Percentiles rank a stretch among this genome's conserved stretches.
These are phyloP conservation scores for Smithsoniella earleae DNA, from an alignment of 163 green algal genomes.

Conservation along the genomic window DNA sequence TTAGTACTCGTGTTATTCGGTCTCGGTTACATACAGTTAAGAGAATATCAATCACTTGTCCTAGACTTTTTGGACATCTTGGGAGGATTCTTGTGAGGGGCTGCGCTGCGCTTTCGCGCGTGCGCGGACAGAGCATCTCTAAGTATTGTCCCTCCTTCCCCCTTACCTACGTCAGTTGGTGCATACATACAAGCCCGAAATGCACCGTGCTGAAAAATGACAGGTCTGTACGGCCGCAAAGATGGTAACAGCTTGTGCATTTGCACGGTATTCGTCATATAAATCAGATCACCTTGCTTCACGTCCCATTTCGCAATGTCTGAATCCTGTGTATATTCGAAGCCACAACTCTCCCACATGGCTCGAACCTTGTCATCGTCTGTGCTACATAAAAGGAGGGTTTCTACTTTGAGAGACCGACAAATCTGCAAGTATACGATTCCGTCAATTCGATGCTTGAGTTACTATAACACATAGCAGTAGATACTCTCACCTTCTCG, in stretches of 20 bases:
- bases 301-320: constrained; percentile 7
- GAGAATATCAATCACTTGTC: too few species aligned
- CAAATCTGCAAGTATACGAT: not conserved
- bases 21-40: too few species aligned
- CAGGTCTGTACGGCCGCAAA: not conserved
- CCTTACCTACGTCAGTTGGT: not conserved
- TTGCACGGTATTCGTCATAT: constrained; percentile 25
- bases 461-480: not conserved
- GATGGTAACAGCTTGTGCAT: constrained; percentile 21
- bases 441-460: too few species aligned
- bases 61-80: too few species aligned
- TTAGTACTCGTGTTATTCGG: too few species aligned
- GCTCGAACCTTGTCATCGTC: constrained; percentile 26
- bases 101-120: not conserved
- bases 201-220: constrained; percentile 9
- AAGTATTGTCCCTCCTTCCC: not conserved
- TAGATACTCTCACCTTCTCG: constrained; percentile 5
- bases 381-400: not conserved
- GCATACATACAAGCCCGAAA: constrained; percentile 2
- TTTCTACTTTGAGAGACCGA: not conserved
- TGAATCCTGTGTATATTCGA: not conserved
- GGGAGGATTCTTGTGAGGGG: not conserved
- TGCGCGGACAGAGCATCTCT: not conserved
- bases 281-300: constrained; percentile 19
- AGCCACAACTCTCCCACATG: constrained; percentile 24